phyloP scores from a whole-genome alignment of 2,329 filamentous ascomycete species.

The Colletotrichum acutatum region DNA sequence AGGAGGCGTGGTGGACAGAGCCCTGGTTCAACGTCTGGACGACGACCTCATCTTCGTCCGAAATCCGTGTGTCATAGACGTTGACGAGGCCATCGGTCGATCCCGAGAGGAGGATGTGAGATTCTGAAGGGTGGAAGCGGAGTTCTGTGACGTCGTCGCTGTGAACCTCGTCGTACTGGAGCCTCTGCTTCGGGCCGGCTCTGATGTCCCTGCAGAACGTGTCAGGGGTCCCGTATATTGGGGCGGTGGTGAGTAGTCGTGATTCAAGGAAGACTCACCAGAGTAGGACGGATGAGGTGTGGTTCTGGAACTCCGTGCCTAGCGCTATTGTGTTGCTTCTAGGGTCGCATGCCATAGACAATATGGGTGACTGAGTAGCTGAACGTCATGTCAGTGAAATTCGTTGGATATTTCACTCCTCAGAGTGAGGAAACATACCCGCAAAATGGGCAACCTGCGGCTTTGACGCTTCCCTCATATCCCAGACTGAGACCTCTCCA shows the following conservation, averaged over 20 bases:
- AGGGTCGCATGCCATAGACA: slow-evolving; percentile 72
- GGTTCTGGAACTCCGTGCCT: slow-evolving; percentile 77
- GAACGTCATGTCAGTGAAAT: slow-evolving; percentile 36
- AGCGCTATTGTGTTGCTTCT: slow-evolving; percentile 71
- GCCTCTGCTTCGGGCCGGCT: slow-evolving; percentile 55
- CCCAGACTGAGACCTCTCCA: slow-evolving; percentile 74
- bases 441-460: slow-evolving; percentile 57
- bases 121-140: slow-evolving; percentile 67
- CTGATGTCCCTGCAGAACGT: slow-evolving; percentile 65
- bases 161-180: slow-evolving; percentile 72
- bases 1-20: slow-evolving; percentile 79
- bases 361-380: slow-evolving; percentile 64
- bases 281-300: slow-evolving; percentile 69
- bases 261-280: slow-evolving; percentile 57
- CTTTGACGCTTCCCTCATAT: slow-evolving; percentile 61
- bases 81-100: slow-evolving; percentile 85
- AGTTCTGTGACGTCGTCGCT: slow-evolving; percentile 75
- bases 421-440: slow-evolving; percentile 50
- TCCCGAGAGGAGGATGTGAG: slow-evolving; percentile 75
- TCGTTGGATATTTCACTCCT: not conserved
- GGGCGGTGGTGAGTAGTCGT: not conserved
- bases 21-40: slow-evolving; percentile 83
- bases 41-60: slow-evolving; percentile 81
- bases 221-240: slow-evolving; percentile 18
- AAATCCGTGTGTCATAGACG: slow-evolving; percentile 76